Evolutionary conservation across 1,284 basidiomycete genomes (phyloP), one percentile per base, ranked within the genome.

Genomic region (Boletellus dicymbophilus): DNA sequence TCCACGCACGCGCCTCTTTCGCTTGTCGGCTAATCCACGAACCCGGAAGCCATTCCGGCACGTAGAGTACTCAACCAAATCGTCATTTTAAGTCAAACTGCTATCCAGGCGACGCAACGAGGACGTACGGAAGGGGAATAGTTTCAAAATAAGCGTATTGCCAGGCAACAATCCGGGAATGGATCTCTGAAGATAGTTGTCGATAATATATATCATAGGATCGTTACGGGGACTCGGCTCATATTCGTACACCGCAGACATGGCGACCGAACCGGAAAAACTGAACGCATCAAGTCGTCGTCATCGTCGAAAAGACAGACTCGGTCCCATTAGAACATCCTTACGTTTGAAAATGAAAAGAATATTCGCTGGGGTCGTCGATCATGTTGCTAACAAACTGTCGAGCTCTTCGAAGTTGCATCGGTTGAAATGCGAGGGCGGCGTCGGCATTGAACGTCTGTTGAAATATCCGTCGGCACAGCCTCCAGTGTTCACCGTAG

Each of bases 91-190:
- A 22, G n/a, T 15, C 28, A 2, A 26, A 23, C 15, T 21, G 15
- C 16, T 22, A 4, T 6, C 23, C 4, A 20, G 22, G 9, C 12
- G 23, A 12, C 15, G 16, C 6, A 20, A 21, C 16, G n/a, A 23
- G 10, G 12, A 50, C 56, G 56, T 33, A 59, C 58, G 31, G 20
- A 61, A 59, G 4, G 58, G 58, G 23, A 58, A 56, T 5, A 25
- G 13, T 27, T 44, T 49, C 28, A 61, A 16, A 22, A 53, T 28
- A n/a, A 44, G 6, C 5, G 42, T 31, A 13, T 37, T 55, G 33
- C 21, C 42, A 2, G 40, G 44, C 20, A 44, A 23, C 21, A 37
- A 41, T 11, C 30, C 42, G 1, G 45, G 37, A 7, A 48, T 15
- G 10, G 37, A 41, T 21, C 34, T 10, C 31, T 36, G 21, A 11